These are phyloP conservation scores for Tremella yokohamensis DNA, from an alignment of 768 basidiomycete genomes.

Conservation along the genomic window DNA sequence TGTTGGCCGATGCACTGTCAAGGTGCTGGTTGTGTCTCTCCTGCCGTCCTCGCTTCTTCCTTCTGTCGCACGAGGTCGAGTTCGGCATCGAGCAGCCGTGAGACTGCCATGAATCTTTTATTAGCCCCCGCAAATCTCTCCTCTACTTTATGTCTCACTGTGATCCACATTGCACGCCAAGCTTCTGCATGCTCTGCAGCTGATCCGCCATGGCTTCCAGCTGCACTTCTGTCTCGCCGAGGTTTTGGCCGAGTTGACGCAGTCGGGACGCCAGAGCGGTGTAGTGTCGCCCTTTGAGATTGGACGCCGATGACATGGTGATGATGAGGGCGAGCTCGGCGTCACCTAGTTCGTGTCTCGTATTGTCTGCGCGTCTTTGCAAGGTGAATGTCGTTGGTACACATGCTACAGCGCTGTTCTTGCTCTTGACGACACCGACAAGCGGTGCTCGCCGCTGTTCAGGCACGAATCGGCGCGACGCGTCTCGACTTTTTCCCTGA, in stretches of 20 bases:
- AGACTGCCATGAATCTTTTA: slow-evolving; percentile 51
- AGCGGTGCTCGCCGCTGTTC: neutral
- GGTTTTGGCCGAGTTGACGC: slow-evolving; percentile 63
- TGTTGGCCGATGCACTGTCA: no score
- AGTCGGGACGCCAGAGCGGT: slow-evolving; percentile 69
- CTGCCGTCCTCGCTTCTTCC: no score
- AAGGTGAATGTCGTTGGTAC: neutral
- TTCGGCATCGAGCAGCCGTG: slow-evolving; percentile 45
- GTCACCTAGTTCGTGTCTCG: neutral
- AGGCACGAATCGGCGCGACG: neutral
- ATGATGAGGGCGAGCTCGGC: neutral
- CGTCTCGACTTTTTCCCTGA: slow-evolving; percentile 2
- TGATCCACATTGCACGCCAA: slow-evolving; percentile 74
- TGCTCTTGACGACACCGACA: no score
- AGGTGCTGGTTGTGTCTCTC: no score
- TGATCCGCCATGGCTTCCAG: slow-evolving; percentile 73
- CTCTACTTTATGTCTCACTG: slow-evolving; percentile 58
- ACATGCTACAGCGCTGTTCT: no score
- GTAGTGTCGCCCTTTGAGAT: slow-evolving; percentile 70
- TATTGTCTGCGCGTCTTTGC: slow-evolving; percentile 4
- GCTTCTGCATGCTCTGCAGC: slow-evolving; percentile 71
- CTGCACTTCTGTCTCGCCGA: slow-evolving; percentile 70
- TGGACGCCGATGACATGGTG: slow-evolving; percentile 4
- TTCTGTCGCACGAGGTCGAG: slow-evolving; percentile 15
- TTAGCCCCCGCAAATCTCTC: neutral